phyloP scores from a whole-genome alignment of 805 yeast species.

The Candida tammaniensis region DNA sequence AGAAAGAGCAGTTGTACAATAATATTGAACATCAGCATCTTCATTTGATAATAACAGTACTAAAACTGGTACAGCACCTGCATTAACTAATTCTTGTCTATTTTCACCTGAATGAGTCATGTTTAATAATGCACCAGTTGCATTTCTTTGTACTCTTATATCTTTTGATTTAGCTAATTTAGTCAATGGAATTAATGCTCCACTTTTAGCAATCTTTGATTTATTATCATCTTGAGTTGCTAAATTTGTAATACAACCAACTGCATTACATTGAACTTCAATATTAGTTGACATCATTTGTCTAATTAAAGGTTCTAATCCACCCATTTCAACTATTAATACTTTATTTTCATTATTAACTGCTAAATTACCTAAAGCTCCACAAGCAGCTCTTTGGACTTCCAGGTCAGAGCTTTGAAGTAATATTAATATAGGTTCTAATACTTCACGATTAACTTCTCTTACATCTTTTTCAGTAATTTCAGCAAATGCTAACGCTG shows the following conservation, averaged over 20 bases:
- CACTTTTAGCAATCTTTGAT: slow-evolving; percentile 91
- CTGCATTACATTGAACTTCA: slow-evolving; percentile 98
- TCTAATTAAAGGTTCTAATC: slow-evolving; percentile 90
- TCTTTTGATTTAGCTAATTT: slow-evolving; percentile 92
- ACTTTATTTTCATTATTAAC: slow-evolving; percentile 94
- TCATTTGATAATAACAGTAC: slow-evolving; percentile 80
- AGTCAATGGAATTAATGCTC: slow-evolving; percentile 92
- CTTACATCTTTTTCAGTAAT: slow-evolving; percentile 95
- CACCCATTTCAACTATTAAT: slow-evolving; percentile 96
- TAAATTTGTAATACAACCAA: slow-evolving; percentile 95
- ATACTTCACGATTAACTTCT: slow-evolving; percentile 83
- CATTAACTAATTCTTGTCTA: slow-evolving; percentile 92
- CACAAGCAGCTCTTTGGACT: slow-evolving; percentile 98
- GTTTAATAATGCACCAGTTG: slow-evolving; percentile 95
- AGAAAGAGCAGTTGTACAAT: slow-evolving; percentile 95
- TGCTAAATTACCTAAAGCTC: slow-evolving; percentile 97
- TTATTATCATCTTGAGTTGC: slow-evolving; percentile 98
- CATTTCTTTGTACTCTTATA: slow-evolving; percentile 95
- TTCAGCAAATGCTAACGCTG: slow-evolving; percentile 97
- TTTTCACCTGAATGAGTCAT: slow-evolving; percentile 98
- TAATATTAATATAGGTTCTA: slow-evolving; percentile 88
- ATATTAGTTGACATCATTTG: slow-evolving; percentile 97
- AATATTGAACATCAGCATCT: slow-evolving; percentile 97
- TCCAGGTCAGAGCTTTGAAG: slow-evolving; percentile 87
- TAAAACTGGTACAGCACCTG: slow-evolving; percentile 96